Evolutionary conservation across 176 grass and related monocot genomes (phyloP).

Genomic region (Oryza coarctata): DNA sequence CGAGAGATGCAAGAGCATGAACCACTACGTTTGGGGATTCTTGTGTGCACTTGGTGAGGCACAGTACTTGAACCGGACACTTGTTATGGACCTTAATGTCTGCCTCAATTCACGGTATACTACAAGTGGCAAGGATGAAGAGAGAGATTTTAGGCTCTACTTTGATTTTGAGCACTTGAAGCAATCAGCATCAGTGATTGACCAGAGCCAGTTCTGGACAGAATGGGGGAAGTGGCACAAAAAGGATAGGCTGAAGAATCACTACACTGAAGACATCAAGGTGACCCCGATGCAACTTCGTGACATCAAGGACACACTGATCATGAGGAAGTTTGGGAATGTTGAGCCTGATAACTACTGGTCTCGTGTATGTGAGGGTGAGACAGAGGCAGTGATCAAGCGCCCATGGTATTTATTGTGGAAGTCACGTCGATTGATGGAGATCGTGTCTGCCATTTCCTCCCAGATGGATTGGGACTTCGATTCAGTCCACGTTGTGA

Average conservation of each 20-base stretch:
- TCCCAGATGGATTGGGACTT: slow-evolving; percentile 90
- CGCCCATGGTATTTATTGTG: slow-evolving; percentile 87
- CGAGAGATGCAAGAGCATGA: slow-evolving; percentile 96
- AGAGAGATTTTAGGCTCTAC: slow-evolving; percentile 88
- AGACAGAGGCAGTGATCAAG: slow-evolving; percentile 77
- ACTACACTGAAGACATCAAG: slow-evolving; percentile 72
- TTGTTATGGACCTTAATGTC: slow-evolving; percentile 80
- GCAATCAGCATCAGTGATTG: slow-evolving; percentile 69
- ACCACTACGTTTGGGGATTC: slow-evolving; percentile 87
- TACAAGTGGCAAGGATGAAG: slow-evolving; percentile 56
- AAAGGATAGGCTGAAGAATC: slow-evolving; percentile 60
- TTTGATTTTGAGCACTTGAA: slow-evolving; percentile 92
- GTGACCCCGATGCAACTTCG: slow-evolving; percentile 82
- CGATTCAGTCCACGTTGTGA: slow-evolving; percentile 67
- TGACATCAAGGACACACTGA: slow-evolving; percentile 62
- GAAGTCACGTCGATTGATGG: slow-evolving; percentile 88
- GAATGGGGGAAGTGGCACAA: slow-evolving; percentile 80
- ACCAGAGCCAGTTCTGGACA: slow-evolving; percentile 78
- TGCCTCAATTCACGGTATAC: slow-evolving; percentile 78
- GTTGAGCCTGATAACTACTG: slow-evolving; percentile 84
- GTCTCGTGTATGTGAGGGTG: slow-evolving; percentile 87
- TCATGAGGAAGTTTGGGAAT: slow-evolving; percentile 87
- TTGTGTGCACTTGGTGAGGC: slow-evolving; percentile 84
- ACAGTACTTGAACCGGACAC: slow-evolving; percentile 79
- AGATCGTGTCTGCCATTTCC: slow-evolving; percentile 82